phyloP scores from a whole-genome alignment of 176 grass and related monocot genomes.

The Canna indica region DNA sequence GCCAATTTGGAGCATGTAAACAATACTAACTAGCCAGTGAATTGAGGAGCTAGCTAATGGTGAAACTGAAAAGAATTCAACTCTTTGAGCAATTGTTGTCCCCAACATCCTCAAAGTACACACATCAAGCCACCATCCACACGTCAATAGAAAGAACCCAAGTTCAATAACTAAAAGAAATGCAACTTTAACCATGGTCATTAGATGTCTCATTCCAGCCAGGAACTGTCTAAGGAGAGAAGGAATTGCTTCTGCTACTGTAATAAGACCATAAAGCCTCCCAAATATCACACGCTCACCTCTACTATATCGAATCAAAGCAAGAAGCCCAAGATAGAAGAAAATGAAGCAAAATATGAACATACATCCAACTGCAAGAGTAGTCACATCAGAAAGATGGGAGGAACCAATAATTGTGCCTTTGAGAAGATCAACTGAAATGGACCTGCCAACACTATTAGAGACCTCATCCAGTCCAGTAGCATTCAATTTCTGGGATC shows the following conservation, averaged over 20 bases:
- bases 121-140: conserved; percentile 99
- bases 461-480: conserved; percentile 44
- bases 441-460: conserved; percentile 33
- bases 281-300: conserved; percentile 81
- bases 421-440: conserved; percentile 33
- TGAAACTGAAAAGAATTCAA: conserved; percentile 83
- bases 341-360: conserved; percentile 69
- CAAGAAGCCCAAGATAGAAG: conserved; percentile 76
- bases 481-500: conserved; percentile 73
- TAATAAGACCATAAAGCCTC: conserved; percentile 66
- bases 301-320: conserved; percentile 67
- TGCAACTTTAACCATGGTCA: conserved; percentile 96
- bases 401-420: conserved; percentile 47
- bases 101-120: conserved; percentile 95
- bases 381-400: conserved; percentile 87
- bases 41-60: conserved; percentile 83
- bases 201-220: conserved; percentile 78
- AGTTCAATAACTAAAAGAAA: conserved; percentile 96
- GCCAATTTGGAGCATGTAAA: conserved; percentile 99
- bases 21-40: conserved; percentile 94
- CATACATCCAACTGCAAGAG: conserved; percentile 81
- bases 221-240: conserved; percentile 84
- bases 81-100: conserved; percentile 76
- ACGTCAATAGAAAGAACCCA: conserved; percentile 90
- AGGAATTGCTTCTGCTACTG: conserved; percentile 79